These are phyloP conservation scores for Kluyveromyces marxianus DNA, from an alignment of 1,139 yeast species.

Conservation along the genomic window DNA sequence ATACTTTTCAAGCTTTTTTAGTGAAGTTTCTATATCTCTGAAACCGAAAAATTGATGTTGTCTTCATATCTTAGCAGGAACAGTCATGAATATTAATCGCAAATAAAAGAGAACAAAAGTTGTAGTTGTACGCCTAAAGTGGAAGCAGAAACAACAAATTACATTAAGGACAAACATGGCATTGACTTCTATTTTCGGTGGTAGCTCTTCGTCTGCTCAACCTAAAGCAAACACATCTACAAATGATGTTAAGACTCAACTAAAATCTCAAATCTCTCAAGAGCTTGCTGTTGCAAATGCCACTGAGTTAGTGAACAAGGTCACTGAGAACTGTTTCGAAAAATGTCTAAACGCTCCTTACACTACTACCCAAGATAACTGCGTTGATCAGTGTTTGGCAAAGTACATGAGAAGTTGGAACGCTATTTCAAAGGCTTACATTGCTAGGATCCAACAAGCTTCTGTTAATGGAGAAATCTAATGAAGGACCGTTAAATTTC, in stretches of 20 bases:
- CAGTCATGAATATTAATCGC: no score
- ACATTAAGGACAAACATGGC: slow-evolving; percentile 23
- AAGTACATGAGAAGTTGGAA: slow-evolving; percentile 94
- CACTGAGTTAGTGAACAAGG: slow-evolving; percentile 73
- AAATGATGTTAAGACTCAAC: slow-evolving; percentile 44
- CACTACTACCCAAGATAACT: slow-evolving; percentile 40
- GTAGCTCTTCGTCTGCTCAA: slow-evolving; percentile 28
- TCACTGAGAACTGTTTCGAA: slow-evolving; percentile 84
- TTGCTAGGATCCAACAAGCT: slow-evolving; percentile 61
- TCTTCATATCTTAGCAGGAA: no score
- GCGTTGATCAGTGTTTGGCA: slow-evolving; percentile 71
- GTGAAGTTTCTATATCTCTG: no score
- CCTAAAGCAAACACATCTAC: slow-evolving; percentile 23
- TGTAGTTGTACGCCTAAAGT: no score
- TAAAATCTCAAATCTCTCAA: slow-evolving; percentile 67
- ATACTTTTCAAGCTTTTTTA: no score
- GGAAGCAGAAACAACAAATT: no score
- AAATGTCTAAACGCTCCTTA: slow-evolving; percentile 56
- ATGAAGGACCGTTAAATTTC: neutral
- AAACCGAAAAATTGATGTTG: no score
- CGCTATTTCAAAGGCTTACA: slow-evolving; percentile 66
- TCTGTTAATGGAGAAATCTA: slow-evolving; percentile 27
- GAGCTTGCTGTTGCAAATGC: slow-evolving; percentile 89
- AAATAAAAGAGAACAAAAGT: no score
- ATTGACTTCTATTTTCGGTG: slow-evolving; percentile 38